These are phyloP conservation scores for Coniophora puteana DNA, from an alignment of 1,284 basidiomycete genomes.

Conservation along the genomic window DNA sequence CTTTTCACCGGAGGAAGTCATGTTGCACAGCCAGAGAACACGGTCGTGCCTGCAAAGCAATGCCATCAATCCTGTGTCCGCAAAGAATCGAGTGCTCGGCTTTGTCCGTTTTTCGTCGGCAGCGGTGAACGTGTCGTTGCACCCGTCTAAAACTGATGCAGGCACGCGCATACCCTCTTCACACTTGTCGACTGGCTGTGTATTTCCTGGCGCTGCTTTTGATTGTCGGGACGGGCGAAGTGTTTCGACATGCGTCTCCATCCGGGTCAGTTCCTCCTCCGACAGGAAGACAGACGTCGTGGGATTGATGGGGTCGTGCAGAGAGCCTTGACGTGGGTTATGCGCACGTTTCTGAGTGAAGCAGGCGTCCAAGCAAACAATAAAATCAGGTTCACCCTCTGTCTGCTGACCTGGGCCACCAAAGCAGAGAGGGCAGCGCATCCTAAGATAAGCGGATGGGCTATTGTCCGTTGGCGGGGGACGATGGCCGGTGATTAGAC, in stretches of 20 bases:
- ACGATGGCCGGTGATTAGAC: too few relatives aligned
- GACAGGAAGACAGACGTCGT: conserved; percentile 7
- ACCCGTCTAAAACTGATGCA: conserved; percentile 8
- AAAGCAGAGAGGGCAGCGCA: conserved; percentile 14
- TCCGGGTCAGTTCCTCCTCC: background rate
- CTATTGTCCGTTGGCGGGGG: too few relatives aligned
- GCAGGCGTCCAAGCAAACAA: conserved; percentile 10
- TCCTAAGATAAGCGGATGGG: conserved; percentile 15
- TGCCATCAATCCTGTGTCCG: conserved; percentile 19
- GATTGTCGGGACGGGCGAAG: background rate
- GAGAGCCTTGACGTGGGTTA: background rate
- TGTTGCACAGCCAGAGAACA: conserved; percentile 16
- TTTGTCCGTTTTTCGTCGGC: conserved; percentile 17
- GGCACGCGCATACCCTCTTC: conserved; percentile 6
- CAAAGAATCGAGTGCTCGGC: conserved; percentile 13
- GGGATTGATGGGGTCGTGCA: conserved; percentile 2
- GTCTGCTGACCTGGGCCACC: too few relatives aligned
- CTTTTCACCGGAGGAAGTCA: conserved; percentile 17
- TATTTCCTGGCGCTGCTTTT: background rate
- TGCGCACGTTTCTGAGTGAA: conserved; percentile 11
- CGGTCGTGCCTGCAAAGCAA: conserved; percentile 20
- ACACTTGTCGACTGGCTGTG: conserved; percentile 1
- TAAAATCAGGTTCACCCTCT: too few relatives aligned
- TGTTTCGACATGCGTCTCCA: conserved; percentile 6
- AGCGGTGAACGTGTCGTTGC: conserved; percentile 16